Evolutionary conservation across 805 yeast genomes (phyloP).

Genomic region (Clavispora asparagi): DNA sequence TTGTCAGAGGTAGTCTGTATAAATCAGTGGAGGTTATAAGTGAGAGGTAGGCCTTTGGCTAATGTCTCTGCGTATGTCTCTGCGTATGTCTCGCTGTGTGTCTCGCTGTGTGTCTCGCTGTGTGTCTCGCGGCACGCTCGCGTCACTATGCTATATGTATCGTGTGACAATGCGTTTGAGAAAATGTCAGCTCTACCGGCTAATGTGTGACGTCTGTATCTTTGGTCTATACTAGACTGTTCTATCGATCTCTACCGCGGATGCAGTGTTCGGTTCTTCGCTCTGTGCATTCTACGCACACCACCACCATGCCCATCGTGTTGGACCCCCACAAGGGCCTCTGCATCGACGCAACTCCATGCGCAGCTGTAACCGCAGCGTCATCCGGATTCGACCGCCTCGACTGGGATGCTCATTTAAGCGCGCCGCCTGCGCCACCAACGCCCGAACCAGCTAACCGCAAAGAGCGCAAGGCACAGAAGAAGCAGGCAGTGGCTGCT

Average conservation of each 20-base stretch:
- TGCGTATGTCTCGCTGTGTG: too few species aligned
- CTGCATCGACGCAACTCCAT: constrained; percentile 6
- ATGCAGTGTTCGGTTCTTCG: background rate
- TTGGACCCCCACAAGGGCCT: constrained; percentile 16
- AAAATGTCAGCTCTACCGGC: background rate
- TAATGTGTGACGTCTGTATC: background rate
- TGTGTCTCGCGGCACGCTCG: too few species aligned
- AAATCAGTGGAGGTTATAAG: too few species aligned
- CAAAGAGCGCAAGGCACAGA: constrained; percentile 5
- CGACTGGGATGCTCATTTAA: constrained; percentile 7
- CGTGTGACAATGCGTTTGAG: too few species aligned
- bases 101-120: too few species aligned
- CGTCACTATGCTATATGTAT: too few species aligned
- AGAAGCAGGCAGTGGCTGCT: constrained; percentile 1
- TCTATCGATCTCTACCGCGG: background rate
- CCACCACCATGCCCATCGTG: constrained; percentile 8
- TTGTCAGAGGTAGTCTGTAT: too few species aligned
- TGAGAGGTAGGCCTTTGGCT: too few species aligned
- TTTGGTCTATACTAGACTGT: too few species aligned
- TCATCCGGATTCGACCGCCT: constrained; percentile 11
- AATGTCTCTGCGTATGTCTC: too few species aligned
- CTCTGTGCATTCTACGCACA: background rate
- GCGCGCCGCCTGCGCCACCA: background rate
- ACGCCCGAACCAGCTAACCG: constrained; percentile 1
- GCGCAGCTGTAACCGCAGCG: background rate